Evolutionary conservation across 208 protist genomes (phyloP), one percentile per base, ranked within the genome.

Genomic region (Angomonas ambiguus): DNA sequence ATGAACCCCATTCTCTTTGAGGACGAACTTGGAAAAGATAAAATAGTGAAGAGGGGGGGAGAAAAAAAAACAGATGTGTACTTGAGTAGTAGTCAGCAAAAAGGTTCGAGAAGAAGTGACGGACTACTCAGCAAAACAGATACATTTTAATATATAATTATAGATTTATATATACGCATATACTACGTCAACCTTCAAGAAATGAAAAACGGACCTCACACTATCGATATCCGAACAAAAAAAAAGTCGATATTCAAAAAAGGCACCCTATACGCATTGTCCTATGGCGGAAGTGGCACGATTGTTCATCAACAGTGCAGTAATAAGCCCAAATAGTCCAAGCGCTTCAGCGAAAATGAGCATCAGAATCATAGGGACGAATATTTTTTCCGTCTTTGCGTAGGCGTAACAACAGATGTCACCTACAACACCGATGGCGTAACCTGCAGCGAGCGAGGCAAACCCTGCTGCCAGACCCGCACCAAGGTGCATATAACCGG

Each of bases 361-460:
- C 87, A 99, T 99, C 33, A 99, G 89, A 87, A 99, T 98, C 98
- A 99, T 99, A 51, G 93, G 95, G 33, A 99, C 97, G 81, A 99
- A 99, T 22, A 99, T 92, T 66, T 92, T 96, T 56, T 98, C 97
- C 67, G 98, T 97, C 74, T 98, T 91, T 61, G 80, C 90, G 65
- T 94, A 95, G 10, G 93, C 90, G 70, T 91, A 85, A 72, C 84
- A 91, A 71, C 87, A 95, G 78, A 98, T 92, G 80, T 99, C 98
- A 69, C 98, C 99, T 20, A 99, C 97, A 77, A 99, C 94, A 68
- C 99, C 99, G 75, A 99, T 99, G 31, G 98, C 94, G 53, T 99
- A 97, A 56, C 98, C 98, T 22, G 98, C 93, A 16, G 95, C 97
- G 8, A 99, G 83, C 27, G 96, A 93, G 31, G 88, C 81, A 24